Conservation (phyloP, 179 eudicot species). For the Camellia oleifera region DNA sequence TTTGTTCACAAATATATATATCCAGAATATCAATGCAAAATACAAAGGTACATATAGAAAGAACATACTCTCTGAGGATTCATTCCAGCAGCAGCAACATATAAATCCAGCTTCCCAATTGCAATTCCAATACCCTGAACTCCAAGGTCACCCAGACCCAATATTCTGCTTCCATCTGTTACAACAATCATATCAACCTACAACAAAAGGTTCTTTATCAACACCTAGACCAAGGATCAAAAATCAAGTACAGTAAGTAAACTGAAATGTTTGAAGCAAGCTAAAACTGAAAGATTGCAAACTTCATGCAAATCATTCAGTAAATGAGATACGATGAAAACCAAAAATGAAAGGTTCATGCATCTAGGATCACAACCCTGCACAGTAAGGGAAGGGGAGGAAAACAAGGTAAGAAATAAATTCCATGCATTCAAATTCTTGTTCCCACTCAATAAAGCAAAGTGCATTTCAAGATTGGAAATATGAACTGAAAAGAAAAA, state of each 20-base stretch:
- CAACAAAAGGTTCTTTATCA: conserved; percentile 21
- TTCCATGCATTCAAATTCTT: not conserved
- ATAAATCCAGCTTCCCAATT: conserved; percentile 86
- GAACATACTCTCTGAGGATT: conserved; percentile 87
- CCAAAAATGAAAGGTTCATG: conserved; percentile 4
- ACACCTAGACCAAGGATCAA: not conserved
- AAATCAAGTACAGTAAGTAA: not conserved
- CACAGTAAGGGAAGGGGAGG: not conserved
- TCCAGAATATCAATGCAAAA: not conserved
- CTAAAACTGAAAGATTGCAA: not conserved
- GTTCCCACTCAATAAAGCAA: conserved; percentile 7
- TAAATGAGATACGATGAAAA: conserved; percentile 5
- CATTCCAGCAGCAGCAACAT: conserved; percentile 99
- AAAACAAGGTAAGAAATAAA: not conserved
- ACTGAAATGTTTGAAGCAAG: not conserved
- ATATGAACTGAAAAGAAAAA: not conserved
- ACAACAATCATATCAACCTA: conserved; percentile 99
- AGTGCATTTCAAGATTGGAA: not conserved
- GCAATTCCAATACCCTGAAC: conserved; percentile 95
- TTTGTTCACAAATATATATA: not conserved
- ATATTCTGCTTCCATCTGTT: conserved; percentile 95
- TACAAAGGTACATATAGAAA: conserved; percentile 9
- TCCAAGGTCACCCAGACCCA: conserved; percentile 96
- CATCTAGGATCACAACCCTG: not conserved
- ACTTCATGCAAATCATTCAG: not conserved